Conservation (phyloP, 768 basidiomycete genomes). For the Russula abietina region DNA sequence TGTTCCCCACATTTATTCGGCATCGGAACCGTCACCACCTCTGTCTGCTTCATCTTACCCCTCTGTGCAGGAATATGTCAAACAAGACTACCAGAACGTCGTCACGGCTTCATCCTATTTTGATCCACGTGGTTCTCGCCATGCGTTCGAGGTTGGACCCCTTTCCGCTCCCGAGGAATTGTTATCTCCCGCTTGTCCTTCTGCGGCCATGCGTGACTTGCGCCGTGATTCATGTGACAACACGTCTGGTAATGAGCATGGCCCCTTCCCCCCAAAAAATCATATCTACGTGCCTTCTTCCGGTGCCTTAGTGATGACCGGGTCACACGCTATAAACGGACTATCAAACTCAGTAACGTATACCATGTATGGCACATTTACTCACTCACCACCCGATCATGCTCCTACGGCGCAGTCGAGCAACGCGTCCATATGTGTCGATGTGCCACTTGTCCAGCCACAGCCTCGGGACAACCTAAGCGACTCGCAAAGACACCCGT, state of each 20-base stretch:
- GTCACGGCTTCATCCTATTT: slow-evolving; percentile 12
- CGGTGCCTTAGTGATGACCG: slow-evolving; percentile 19
- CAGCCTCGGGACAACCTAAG: slow-evolving; percentile 3
- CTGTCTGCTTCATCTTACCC: slow-evolving; percentile 17
- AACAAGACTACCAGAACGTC: slow-evolving; percentile 15
- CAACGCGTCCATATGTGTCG: slow-evolving; percentile 1
- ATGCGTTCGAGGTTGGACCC: slow-evolving; percentile 2
- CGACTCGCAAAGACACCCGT: neutral
- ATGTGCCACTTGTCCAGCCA: slow-evolving; percentile 13
- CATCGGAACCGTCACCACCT: slow-evolving; percentile 15
- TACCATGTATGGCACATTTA: slow-evolving; percentile 17
- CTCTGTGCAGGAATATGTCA: slow-evolving; percentile 19
- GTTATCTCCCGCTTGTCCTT: slow-evolving; percentile 8
- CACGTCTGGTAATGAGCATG: slow-evolving; percentile 15
- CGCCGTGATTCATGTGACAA: slow-evolving; percentile 18
- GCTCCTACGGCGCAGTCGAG: slow-evolving; percentile 5
- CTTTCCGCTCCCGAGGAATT: slow-evolving; percentile 7
- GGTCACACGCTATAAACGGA: slow-evolving; percentile 14
- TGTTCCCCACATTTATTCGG: slow-evolving; percentile 10
- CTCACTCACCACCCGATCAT: slow-evolving; percentile 22
- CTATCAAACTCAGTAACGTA: slow-evolving; percentile 14
- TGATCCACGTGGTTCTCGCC: slow-evolving; percentile 22
- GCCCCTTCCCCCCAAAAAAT: slow-evolving; percentile 7
- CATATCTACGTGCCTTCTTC: slow-evolving; percentile 15
- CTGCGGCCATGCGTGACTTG: slow-evolving; percentile 10